Conservation (phyloP, 306 rosid genomes). For the Pterocarpus santalinus region DNA sequence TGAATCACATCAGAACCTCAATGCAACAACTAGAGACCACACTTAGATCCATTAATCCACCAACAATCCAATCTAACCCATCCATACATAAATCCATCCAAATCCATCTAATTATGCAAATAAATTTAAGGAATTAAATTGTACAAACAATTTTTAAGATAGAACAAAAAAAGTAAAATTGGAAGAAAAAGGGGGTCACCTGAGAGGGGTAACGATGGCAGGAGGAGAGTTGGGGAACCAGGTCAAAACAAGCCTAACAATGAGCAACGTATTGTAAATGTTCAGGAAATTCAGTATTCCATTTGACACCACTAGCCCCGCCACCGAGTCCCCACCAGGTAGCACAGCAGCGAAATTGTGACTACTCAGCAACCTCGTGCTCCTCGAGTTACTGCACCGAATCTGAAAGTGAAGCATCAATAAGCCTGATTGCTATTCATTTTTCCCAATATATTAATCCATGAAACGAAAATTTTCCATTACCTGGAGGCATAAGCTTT, state of each 20-base stretch:
- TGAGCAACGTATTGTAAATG: slow-evolving; percentile 82
- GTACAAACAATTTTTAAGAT: background rate
- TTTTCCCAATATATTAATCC: no score
- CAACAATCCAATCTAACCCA: background rate
- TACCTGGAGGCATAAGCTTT: slow-evolving; percentile 67
- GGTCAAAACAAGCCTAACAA: slow-evolving; percentile 92
- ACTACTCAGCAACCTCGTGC: slow-evolving; percentile 42
- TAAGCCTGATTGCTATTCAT: no score
- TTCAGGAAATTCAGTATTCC: slow-evolving; percentile 85
- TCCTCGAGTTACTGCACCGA: slow-evolving; percentile 55
- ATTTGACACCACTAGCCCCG: slow-evolving; percentile 83
- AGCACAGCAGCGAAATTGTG: slow-evolving; percentile 89
- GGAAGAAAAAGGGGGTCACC: slow-evolving; percentile 50
- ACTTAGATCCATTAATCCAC: background rate
- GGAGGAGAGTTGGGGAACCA: slow-evolving; percentile 97
- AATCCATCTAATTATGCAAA: background rate
- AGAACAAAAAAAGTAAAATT: background rate
- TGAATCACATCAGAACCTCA: slow-evolving; percentile 10
- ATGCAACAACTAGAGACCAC: background rate
- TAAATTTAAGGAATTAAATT: background rate
- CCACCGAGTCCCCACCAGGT: slow-evolving; percentile 96
- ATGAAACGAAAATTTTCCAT: background rate
- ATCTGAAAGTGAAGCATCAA: slow-evolving; percentile 62
- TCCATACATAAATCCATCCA: background rate
- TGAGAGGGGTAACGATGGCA: slow-evolving; percentile 87